Evolutionary conservation across 257 asterid species (phyloP).

Genomic region (Fraxinus excelsior): DNA sequence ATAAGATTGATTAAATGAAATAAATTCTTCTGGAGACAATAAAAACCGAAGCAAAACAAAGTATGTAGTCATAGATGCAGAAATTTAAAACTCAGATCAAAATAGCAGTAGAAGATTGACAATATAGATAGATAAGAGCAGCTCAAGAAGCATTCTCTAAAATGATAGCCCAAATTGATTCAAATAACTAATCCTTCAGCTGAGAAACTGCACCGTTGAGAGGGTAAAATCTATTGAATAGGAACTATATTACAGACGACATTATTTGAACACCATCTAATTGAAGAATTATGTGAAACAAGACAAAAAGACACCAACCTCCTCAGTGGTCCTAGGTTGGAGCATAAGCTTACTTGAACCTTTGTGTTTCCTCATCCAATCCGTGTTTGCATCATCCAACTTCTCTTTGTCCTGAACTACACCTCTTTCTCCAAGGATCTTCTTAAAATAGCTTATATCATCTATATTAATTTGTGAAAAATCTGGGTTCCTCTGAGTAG

Average conservation of each 20-base stretch:
- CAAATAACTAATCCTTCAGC: background rate
- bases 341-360: slow-evolving; percentile 92
- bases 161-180: background rate
- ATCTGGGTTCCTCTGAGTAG: slow-evolving; percentile 53
- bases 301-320: slow-evolving; percentile 49
- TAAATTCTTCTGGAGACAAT: background rate
- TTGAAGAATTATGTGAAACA: slow-evolving; percentile 14
- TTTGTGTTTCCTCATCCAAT: slow-evolving; percentile 89
- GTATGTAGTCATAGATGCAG: background rate
- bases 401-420: slow-evolving; percentile 79
- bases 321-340: slow-evolving; percentile 67
- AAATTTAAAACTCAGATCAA: background rate
- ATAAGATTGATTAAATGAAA: background rate
- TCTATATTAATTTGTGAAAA: slow-evolving; percentile 62
- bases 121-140: background rate
- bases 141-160: background rate
- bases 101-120: background rate
- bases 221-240: background rate
- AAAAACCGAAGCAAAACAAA: background rate
- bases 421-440: slow-evolving; percentile 73
- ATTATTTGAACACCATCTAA: background rate
- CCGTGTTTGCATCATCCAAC: slow-evolving; percentile 79
- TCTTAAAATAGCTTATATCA: slow-evolving; percentile 78
- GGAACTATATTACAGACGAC: background rate
- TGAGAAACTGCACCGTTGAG: slow-evolving; percentile 6